Percentiles rank a stretch among this genome's conserved stretches.
These are phyloP conservation scores for Neurospora sp. DNA, from an alignment of 495 filamentous ascomycete genomes.

Conservation along the genomic window DNA sequence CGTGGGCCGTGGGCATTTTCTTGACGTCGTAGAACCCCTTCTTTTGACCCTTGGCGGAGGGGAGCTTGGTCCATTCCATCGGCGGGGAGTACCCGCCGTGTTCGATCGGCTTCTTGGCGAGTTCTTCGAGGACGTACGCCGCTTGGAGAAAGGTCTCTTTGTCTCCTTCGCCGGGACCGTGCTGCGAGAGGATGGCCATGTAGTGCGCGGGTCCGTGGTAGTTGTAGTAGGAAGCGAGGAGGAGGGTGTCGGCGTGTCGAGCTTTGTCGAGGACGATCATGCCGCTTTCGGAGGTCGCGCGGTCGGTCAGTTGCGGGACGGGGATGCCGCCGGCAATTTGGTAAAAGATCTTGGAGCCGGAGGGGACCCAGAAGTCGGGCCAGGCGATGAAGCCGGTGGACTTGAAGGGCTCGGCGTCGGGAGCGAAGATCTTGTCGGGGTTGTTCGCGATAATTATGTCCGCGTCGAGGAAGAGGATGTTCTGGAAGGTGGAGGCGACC, in stretches of 20 bases:
- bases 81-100: conserved; percentile 1
- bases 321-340: conserved; percentile 34
- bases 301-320: conserved; percentile 28
- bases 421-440: conserved; percentile 40
- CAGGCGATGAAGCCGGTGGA: conserved; percentile 47
- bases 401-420: conserved; percentile 36
- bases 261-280: conserved; percentile 47
- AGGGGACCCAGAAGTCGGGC: conserved; percentile 53
- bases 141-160: conserved; percentile 56
- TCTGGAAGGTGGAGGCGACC: conserved; percentile 50
- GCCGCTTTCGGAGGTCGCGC: conserved; percentile 43
- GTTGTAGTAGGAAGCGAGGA: conserved; percentile 56
- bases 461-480: conserved; percentile 53
- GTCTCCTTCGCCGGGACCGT: conserved; percentile 49
- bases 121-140: conserved; percentile 36
- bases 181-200: conserved; percentile 48
- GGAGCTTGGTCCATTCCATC: conserved; percentile 5
- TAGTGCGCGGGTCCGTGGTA: conserved; percentile 49
- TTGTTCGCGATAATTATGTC: conserved; percentile 45
- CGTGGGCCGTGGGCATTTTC: conserved; percentile 3
- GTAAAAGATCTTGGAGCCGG: conserved; percentile 44
- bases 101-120: conserved; percentile 4
- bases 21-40: conserved; percentile 41
- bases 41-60: conserved; percentile 1
- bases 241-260: conserved; percentile 39